Evolutionary conservation across 2,329 filamentous ascomycete species (phyloP).

Genomic region (Biscogniauxia sp.): DNA sequence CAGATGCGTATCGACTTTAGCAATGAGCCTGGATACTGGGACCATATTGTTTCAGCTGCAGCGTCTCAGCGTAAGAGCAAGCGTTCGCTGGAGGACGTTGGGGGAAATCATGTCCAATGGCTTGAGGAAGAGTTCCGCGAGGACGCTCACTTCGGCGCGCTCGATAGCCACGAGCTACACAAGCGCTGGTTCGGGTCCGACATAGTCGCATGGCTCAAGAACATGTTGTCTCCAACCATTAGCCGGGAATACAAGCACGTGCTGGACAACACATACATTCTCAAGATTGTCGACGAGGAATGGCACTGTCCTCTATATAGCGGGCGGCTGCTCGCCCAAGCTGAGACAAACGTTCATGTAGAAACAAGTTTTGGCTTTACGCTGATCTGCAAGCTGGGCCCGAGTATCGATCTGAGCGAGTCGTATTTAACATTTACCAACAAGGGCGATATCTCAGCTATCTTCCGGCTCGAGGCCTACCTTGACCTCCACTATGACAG

Average conservation of each 20-base stretch:
- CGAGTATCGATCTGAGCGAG: conserved; percentile 23
- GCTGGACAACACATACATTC: conserved; percentile 13
- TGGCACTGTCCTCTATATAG: conserved; percentile 14
- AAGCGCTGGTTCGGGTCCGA: conserved; percentile 31
- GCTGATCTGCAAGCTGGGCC: conserved; percentile 17
- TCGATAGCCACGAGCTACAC: conserved; percentile 30
- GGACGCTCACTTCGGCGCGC: conserved; percentile 31
- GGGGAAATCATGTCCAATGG: conserved; percentile 34
- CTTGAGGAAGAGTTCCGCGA: conserved; percentile 37
- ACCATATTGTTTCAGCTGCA: conserved; percentile 28
- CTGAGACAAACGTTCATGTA: conserved; percentile 11
- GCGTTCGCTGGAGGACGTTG: conserved; percentile 28
- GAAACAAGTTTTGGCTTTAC: conserved; percentile 30
- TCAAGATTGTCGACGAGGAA: conserved; percentile 26
- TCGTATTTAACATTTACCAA: conserved; percentile 27
- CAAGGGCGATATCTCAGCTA: conserved; percentile 23
- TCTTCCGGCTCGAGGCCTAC: conserved; percentile 28
- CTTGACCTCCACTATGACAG: conserved; percentile 15
- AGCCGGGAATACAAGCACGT: conserved; percentile 26
- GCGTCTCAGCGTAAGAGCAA: conserved; percentile 27
- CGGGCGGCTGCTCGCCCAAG: conserved; percentile 20
- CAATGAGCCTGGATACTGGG: conserved; percentile 39
- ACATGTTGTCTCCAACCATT: conserved; percentile 23
- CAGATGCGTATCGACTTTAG: conserved; percentile 40
- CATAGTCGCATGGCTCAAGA: conserved; percentile 9